Conservation (phyloP, 2,329 filamentous ascomycete species). For the Neobulgaria alba region DNA sequence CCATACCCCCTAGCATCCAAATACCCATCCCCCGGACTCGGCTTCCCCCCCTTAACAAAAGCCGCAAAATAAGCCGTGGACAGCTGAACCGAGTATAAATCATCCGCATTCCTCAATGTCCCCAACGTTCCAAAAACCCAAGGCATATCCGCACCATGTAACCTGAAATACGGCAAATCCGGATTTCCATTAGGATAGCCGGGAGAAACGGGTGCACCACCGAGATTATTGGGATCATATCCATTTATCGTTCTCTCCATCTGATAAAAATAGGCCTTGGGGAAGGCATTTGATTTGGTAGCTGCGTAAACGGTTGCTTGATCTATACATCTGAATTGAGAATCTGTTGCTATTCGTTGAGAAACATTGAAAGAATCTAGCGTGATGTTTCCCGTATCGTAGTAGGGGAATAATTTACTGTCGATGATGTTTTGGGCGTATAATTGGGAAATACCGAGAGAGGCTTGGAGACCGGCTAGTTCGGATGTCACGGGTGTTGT, state of each 20-base stretch:
- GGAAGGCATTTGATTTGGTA: slow-evolving; percentile 33
- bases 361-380: slow-evolving; percentile 47
- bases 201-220: slow-evolving; percentile 33
- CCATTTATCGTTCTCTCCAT: slow-evolving; percentile 40
- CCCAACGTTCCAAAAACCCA: slow-evolving; percentile 39
- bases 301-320: slow-evolving; percentile 45
- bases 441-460: slow-evolving; percentile 37
- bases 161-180: slow-evolving; percentile 41
- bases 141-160: slow-evolving; percentile 40
- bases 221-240: slow-evolving; percentile 43
- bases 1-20: slow-evolving; percentile 37
- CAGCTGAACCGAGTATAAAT: slow-evolving; percentile 38
- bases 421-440: slow-evolving; percentile 35
- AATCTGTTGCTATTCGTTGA: slow-evolving; percentile 43
- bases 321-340: slow-evolving; percentile 46
- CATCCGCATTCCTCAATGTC: slow-evolving; percentile 35
- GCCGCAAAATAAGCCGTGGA: slow-evolving; percentile 38
- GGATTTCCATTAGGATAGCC: slow-evolving; percentile 39
- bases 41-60: slow-evolving; percentile 38
- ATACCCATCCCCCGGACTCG: slow-evolving; percentile 37
- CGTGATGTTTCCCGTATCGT: slow-evolving; percentile 40
- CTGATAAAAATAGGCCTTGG: slow-evolving; percentile 41
- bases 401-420: slow-evolving; percentile 40
- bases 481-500: slow-evolving; percentile 34
- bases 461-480: slow-evolving; percentile 34